Evolutionary conservation across 1,284 basidiomycete genomes (phyloP).

Genomic region (Ceratobasidium papillatum): DNA sequence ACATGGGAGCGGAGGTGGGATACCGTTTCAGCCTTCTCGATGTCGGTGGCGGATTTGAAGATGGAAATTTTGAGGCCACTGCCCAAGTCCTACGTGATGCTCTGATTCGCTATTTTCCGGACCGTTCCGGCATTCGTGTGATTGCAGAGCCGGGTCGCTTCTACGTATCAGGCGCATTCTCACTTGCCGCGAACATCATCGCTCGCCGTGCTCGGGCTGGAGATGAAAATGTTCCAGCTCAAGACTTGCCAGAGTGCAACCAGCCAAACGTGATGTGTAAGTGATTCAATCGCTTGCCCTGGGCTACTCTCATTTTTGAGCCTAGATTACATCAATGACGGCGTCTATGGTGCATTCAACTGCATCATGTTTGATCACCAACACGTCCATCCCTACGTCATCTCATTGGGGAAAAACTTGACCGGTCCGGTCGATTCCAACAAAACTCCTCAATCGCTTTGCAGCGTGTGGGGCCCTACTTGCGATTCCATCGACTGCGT

Average conservation of each 20-base stretch:
- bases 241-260: slow-evolving; percentile 55
- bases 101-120: slow-evolving; percentile 87
- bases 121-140: slow-evolving; percentile 72
- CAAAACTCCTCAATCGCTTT: slow-evolving; percentile 53
- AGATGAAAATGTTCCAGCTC: slow-evolving; percentile 52
- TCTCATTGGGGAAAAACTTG: slow-evolving; percentile 57
- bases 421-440: slow-evolving; percentile 48
- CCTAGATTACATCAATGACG: slow-evolving; percentile 96
- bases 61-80: slow-evolving; percentile 85
- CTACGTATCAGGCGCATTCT: slow-evolving; percentile 93
- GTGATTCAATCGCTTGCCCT: slow-evolving; percentile 52
- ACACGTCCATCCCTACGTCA: slow-evolving; percentile 82
- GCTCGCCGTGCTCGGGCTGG: slow-evolving; percentile 71
- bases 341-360: slow-evolving; percentile 98
- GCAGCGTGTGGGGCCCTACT: slow-evolving; percentile 69
- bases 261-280: slow-evolving; percentile 82
- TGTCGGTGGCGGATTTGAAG: slow-evolving; percentile 96
- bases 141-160: slow-evolving; percentile 98
- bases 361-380: slow-evolving; percentile 96
- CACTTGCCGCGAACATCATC: slow-evolving; percentile 92
- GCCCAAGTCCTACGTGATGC: slow-evolving; percentile 77
- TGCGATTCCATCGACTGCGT: slow-evolving; percentile 94
- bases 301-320: slow-evolving; percentile 40
- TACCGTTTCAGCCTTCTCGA: slow-evolving; percentile 89
- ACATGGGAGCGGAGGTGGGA: slow-evolving; percentile 84